Evolutionary conservation across 495 filamentous ascomycete genomes (phyloP).

Genomic region (Hypoxylon fragiforme): DNA sequence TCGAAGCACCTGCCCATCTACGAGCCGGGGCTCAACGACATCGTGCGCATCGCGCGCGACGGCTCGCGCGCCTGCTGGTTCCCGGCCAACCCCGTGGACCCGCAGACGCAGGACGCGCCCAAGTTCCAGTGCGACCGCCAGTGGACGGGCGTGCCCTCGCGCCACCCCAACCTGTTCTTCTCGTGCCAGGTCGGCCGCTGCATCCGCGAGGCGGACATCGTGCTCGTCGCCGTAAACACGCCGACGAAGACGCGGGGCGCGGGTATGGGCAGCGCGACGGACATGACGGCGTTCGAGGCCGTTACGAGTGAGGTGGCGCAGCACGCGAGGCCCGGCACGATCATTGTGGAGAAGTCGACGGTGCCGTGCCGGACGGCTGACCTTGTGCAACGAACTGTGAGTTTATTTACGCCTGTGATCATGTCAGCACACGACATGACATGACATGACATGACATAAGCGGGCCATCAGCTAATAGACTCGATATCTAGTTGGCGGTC

Average conservation of each 20-base stretch:
- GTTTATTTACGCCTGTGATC: no score
- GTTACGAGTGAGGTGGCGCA: conserved; percentile 68
- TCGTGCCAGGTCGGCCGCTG: conserved; percentile 62
- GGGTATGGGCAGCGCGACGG: conserved; percentile 71
- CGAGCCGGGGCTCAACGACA: conserved; percentile 70
- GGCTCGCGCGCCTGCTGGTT: conserved; percentile 44
- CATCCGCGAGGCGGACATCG: conserved; percentile 70
- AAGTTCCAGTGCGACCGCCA: conserved; percentile 13
- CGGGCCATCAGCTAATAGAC: conserved; percentile 2
- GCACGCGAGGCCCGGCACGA: conserved; percentile 65
- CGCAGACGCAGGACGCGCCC: conserved; percentile 8
- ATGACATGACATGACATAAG: no score
- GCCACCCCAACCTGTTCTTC: conserved; percentile 71
- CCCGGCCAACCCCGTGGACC: conserved; percentile 36
- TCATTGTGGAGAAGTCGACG: conserved; percentile 83
- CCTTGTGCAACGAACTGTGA: conserved; percentile 66
- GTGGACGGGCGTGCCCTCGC: conserved; percentile 34
- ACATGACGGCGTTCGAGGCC: conserved; percentile 72
- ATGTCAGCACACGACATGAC: no score
- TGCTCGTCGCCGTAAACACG: conserved; percentile 81
- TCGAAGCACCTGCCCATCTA: conserved; percentile 74
- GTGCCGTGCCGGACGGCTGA: conserved; percentile 80
- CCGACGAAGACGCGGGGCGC: conserved; percentile 74
- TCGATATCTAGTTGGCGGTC: conserved; percentile 43
- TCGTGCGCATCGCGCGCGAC: conserved; percentile 67